Evolutionary conservation across 805 yeast genomes (phyloP), one percentile per base, ranked within the genome.

Genomic region (Ogataea ganodermae): DNA sequence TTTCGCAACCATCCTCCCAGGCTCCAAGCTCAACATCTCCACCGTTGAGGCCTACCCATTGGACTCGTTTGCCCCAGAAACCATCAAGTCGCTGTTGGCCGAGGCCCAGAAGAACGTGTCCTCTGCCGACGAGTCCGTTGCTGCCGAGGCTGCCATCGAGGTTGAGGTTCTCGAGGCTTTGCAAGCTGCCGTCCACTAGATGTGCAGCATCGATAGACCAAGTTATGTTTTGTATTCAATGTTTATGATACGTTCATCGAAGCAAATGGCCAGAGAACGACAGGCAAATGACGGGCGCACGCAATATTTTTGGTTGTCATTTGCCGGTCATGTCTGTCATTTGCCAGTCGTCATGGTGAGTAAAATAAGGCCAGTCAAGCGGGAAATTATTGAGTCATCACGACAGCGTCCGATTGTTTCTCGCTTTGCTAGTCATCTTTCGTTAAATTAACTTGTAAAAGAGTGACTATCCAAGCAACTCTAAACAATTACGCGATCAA

Each of bases 101-200:
- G 97, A 92, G 71, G 98, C 99, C 52, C 95, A 88, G 75, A 90
- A 89, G 83, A 88, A 90, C 72, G 82, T 84, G 36, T 63, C 84
- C 51, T 85, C 96, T 51, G 72, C 92, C 42, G 97, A 88, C 61
- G 97, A 88, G 75, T 80, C 79, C 49, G 87, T 81, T 57, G 94
- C 95, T 61, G 95, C 96, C 57, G 96, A 88, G 76, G 98, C 98
- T 64, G 83, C 84, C 70, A 89, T 94, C 67, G 94, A 92, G 79
- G 78, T 92, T 67, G 97, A 94, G 76, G 96, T 94, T 48, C 83
- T 94, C 69, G 97, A 92, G 82, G 94, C 96, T 62, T 79, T 92
- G 69, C 86, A 87, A 70, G 80, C 84, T 61, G 83, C 85, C 69
- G 89, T 52, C 40, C 56, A 52, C 47, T 52, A 36, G 31, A 42